A percentile compares a stretch with the other conserved stretches of the same genome.
These are phyloP conservation scores for Limnanthes douglasii DNA, from an alignment of 345 rosid genomes.

Conservation along the genomic window DNA sequence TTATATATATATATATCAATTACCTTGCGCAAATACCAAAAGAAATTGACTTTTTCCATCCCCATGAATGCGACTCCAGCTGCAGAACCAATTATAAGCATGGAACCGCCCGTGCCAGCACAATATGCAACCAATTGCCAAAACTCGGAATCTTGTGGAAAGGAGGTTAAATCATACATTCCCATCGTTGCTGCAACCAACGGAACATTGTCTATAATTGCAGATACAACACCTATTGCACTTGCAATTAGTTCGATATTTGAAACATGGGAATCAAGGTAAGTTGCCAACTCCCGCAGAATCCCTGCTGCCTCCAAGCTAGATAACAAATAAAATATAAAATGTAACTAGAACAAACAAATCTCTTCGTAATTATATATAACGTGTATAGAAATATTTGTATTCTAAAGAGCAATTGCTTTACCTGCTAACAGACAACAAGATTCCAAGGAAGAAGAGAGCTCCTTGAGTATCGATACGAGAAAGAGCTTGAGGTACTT, in stretches of 20 bases:
- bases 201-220: slow-evolving; percentile 85
- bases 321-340: slow-evolving; percentile 4
- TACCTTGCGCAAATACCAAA: slow-evolving; percentile 91
- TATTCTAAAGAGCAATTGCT: neutral
- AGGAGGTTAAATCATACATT: slow-evolving; percentile 78
- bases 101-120: slow-evolving; percentile 94
- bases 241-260: slow-evolving; percentile 68
- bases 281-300: slow-evolving; percentile 84
- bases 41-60: slow-evolving; percentile 97
- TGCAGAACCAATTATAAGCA: slow-evolving; percentile 87
- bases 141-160: slow-evolving; percentile 75
- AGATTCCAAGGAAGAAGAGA: slow-evolving; percentile 91
- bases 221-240: slow-evolving; percentile 73
- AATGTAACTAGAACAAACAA: too few relatives aligned
- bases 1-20: neutral
- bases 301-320: slow-evolving; percentile 94
- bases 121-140: slow-evolving; percentile 97
- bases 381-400: too few relatives aligned
- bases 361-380: too few relatives aligned
- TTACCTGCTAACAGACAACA: slow-evolving; percentile 85
- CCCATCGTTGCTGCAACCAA: slow-evolving; percentile 96
- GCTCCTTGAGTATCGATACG: slow-evolving; percentile 89
- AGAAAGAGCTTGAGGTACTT: slow-evolving; percentile 93
- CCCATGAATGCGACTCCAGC: slow-evolving; percentile 99
- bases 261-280: slow-evolving; percentile 72